Evolutionary conservation across 495 filamentous ascomycete species (phyloP).

Genomic region (Hyaloscypha finlandica): DNA sequence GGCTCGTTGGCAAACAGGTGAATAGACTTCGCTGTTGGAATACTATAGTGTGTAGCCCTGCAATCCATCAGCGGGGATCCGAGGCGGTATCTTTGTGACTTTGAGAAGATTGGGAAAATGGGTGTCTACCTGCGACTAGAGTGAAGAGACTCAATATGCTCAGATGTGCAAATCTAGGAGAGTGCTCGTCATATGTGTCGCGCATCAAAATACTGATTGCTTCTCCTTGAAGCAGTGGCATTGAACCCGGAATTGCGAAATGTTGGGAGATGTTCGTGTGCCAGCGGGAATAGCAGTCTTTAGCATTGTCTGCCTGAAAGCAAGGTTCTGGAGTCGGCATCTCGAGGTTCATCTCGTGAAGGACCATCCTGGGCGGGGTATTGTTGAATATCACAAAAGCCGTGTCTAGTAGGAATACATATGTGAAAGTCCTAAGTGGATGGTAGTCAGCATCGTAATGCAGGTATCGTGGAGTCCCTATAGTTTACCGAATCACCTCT

Average conservation of each 20-base stretch:
- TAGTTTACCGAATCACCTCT: slow-evolving; percentile 14
- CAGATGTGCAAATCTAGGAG: slow-evolving; percentile 5
- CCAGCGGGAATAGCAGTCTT: slow-evolving; percentile 5
- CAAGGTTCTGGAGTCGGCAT: slow-evolving; percentile 36
- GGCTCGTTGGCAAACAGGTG: neutral
- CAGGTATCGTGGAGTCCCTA: neutral
- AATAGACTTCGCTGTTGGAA: slow-evolving; percentile 10
- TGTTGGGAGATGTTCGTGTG: slow-evolving; percentile 1
- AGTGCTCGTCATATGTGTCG: slow-evolving; percentile 4
- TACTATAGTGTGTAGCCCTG: slow-evolving; percentile 10
- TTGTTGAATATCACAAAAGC: slow-evolving; percentile 24
- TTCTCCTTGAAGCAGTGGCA: neutral
- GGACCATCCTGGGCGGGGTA: slow-evolving; percentile 34
- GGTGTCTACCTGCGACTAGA: slow-evolving; percentile 3
- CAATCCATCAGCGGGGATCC: neutral
- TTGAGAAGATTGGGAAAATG: neutral
- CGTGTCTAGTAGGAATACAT: slow-evolving; percentile 17
- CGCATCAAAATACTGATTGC: slow-evolving; percentile 13
- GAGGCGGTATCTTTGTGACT: too few relatives aligned
- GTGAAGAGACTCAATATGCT: slow-evolving; percentile 11
- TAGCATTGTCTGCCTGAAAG: slow-evolving; percentile 33
- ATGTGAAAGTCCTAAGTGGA: slow-evolving; percentile 12
- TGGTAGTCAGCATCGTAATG: neutral
- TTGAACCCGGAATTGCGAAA: neutral
- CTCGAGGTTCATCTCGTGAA: slow-evolving; percentile 38